Evolutionary conservation across 2,329 filamentous ascomycete genomes (phyloP).

Genomic region (Colletotrichum sp.): DNA sequence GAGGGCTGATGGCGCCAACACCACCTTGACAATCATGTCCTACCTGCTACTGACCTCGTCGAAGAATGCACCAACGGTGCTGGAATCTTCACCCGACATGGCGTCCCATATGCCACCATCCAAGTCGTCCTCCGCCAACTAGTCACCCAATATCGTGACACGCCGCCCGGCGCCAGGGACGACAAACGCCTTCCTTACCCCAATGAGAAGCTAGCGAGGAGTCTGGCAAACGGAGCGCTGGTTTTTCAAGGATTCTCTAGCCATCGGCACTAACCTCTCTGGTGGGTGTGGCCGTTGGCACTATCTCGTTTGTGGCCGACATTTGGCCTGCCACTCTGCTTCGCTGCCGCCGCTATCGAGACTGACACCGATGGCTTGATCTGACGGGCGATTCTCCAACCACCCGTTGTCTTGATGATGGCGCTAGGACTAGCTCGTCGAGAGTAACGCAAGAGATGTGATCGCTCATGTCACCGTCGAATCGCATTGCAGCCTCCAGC

Average conservation of each 20-base stretch:
- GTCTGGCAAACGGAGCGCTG: background rate
- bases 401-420: background rate
- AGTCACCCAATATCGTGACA: background rate
- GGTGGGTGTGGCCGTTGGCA: background rate
- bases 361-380: background rate
- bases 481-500: background rate
- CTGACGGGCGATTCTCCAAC: background rate
- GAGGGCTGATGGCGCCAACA: background rate
- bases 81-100: background rate
- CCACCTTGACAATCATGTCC: background rate
- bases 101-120: background rate
- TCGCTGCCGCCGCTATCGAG: background rate
- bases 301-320: background rate
- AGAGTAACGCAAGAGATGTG: conserved; percentile 7
- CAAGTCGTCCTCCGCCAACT: background rate
- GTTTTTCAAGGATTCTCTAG: background rate
- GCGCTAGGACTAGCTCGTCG: conserved; percentile 1
- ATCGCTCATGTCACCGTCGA: conserved; percentile 4
- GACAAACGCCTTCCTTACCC: background rate
- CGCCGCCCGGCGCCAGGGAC: background rate
- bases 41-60: background rate
- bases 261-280: background rate
- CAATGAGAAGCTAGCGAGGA: background rate
- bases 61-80: background rate
- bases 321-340: background rate